Percentiles rank a stretch among this genome's conserved stretches.
phyloP scores from a whole-genome alignment of 2,329 filamentous ascomycete genomes.

The Chaetothyriales sp. region DNA sequence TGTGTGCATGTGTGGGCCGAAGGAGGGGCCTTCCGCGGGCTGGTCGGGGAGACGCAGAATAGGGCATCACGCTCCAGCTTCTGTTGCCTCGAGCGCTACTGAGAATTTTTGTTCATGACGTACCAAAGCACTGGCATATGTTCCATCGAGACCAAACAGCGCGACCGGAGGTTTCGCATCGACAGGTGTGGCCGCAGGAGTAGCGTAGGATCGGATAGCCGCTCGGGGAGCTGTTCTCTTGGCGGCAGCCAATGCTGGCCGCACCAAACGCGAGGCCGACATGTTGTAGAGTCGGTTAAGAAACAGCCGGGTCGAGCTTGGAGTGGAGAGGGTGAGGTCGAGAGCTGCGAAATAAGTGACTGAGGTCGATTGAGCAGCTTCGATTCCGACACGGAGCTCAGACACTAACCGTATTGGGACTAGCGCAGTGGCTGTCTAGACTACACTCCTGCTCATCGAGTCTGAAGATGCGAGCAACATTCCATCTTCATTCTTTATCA shows the following conservation, averaged over 20 bases:
- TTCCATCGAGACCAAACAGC: slow-evolving; percentile 91
- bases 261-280: slow-evolving; percentile 16
- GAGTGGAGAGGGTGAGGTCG: not conserved
- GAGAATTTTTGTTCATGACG: slow-evolving; percentile 22
- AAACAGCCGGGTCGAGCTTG: not conserved
- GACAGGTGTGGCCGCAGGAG: slow-evolving; percentile 34
- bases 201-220: slow-evolving; percentile 62
- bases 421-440: not conserved
- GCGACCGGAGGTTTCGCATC: slow-evolving; percentile 72
- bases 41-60: not conserved
- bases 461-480: not conserved
- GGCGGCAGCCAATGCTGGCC: slow-evolving; percentile 39
- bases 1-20: not conserved
- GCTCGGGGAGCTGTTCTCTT: slow-evolving; percentile 43
- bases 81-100: not conserved
- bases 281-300: slow-evolving; percentile 9
- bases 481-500: not conserved
- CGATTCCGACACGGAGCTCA: not conserved
- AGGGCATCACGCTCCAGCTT: not conserved
- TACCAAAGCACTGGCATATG: slow-evolving; percentile 97
- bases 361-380: not conserved
- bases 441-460: not conserved
- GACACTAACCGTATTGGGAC: not conserved
- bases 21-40: not conserved
- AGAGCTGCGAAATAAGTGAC: not conserved